These are phyloP conservation scores for Aphanoascus verrucosus DNA, from an alignment of 2,329 filamentous ascomycete species.

Conservation along the genomic window DNA sequence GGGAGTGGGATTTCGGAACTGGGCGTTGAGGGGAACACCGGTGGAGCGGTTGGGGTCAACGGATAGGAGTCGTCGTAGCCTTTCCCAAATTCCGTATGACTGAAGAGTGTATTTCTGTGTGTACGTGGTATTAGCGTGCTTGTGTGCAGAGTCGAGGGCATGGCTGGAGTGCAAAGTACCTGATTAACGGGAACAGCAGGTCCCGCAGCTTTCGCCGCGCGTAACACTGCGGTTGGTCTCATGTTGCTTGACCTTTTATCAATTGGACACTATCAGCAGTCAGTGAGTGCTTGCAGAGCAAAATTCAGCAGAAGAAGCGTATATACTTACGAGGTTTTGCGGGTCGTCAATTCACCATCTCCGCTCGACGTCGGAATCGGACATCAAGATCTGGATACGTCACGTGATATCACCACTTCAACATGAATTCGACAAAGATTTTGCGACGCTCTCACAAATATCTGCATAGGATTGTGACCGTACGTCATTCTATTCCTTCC, in stretches of 20 bases:
- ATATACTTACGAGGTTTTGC: neutral
- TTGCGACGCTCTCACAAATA: too few species aligned
- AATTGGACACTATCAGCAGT: neutral
- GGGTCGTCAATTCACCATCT: neutral
- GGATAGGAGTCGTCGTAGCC: constrained; percentile 63
- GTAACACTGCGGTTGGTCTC: constrained; percentile 24
- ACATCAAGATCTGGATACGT: neutral
- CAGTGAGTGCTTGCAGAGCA: neutral
- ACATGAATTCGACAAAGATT: neutral
- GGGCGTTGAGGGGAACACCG: constrained; percentile 83
- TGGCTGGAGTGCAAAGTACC: constrained; percentile 19
- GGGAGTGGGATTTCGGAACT: constrained; percentile 79
- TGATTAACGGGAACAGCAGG: constrained; percentile 29
- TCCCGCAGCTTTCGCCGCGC: constrained; percentile 31
- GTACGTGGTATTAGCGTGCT: neutral
- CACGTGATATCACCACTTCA: neutral
- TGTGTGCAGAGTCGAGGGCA: neutral
- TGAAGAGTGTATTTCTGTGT: constrained; percentile 89
- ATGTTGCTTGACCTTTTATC: constrained; percentile 10
- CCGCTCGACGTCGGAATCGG: neutral
- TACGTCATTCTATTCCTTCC: too few species aligned
- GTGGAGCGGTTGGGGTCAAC: constrained; percentile 82
- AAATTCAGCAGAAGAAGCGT: neutral
- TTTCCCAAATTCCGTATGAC: constrained; percentile 79
- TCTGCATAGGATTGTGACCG: too few species aligned